Evolutionary conservation across 768 basidiomycete genomes (phyloP), one percentile per base, ranked within the genome.

Genomic region (Boletellus ananiceps): DNA sequence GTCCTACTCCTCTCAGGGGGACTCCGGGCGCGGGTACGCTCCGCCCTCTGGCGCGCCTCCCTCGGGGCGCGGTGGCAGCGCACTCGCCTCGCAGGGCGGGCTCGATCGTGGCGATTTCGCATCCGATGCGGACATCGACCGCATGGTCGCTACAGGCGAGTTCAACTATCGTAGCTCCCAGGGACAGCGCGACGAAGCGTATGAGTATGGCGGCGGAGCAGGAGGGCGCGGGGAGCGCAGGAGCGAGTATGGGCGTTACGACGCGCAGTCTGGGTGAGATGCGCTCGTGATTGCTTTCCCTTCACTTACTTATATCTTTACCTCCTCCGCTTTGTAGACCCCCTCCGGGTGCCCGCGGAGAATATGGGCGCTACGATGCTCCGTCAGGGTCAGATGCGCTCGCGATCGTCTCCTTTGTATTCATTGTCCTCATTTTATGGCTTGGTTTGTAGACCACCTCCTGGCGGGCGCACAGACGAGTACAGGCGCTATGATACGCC

Each of bases 71-170:
- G 42, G 41, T 0, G 1, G 29, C 1, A 12, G 21, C 11, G 57
- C 0, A 21, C n/a, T 40, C 8, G 18, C 13, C 4, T 46, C 52
- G 27, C 56, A 15, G 13, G 56, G 58, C 4, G 64, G 55, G 5
- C 43, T 63, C 15, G 55, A 50, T 39, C 58, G 53, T 1, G 49
- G 39, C n/a, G 64, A 65, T 57, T 68, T 68, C 40, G 64, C 59
- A 43, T 54, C 64, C 40, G 64, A 65, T 53, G 61, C 39, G 4
- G 64, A 66, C 1, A 57, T 65, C 31, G 16, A 51, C 7, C 52
- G 53, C 43, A 55, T 66, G 57, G 44, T 68, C 39, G 1, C 37
- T 3, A 4, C 46, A 1, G 64, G 66, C 2, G 44, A 41, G 40
- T 55, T 65, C 13, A 7, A 21, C 6, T 1, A 29, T 9, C 29